Evolutionary conservation across 441 rosid species (phyloP).

Genomic region (Gossypium davidsonii): DNA sequence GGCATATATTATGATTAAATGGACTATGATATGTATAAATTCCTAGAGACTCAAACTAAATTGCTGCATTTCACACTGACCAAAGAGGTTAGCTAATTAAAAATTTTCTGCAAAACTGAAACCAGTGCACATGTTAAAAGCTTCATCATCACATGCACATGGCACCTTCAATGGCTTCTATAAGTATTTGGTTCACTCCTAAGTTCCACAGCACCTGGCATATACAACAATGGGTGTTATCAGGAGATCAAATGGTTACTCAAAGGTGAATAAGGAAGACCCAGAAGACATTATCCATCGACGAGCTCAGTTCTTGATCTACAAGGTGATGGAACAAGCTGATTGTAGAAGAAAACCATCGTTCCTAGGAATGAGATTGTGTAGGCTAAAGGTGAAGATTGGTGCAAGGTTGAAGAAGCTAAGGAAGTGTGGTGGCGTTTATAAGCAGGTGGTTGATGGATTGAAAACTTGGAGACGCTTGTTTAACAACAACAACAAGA

Average conservation of each 20-base stretch:
- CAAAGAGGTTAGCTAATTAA: too few relatives aligned
- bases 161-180: neutral
- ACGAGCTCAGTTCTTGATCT: slow-evolving; percentile 75
- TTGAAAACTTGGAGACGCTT: slow-evolving; percentile 33
- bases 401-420: slow-evolving; percentile 48
- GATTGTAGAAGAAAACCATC: slow-evolving; percentile 41
- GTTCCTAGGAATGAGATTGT: slow-evolving; percentile 38
- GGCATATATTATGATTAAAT: too few relatives aligned
- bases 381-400: slow-evolving; percentile 48
- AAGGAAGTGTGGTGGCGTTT: slow-evolving; percentile 29
- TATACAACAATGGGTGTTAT: slow-evolving; percentile 22
- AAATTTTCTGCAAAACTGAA: too few relatives aligned
- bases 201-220: neutral
- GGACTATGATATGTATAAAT: too few relatives aligned
- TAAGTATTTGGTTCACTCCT: neutral
- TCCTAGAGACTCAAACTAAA: slow-evolving; percentile 3
- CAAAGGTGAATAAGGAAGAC: slow-evolving; percentile 59
- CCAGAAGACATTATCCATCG: slow-evolving; percentile 46
- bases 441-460: slow-evolving; percentile 21
- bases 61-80: slow-evolving; percentile 4
- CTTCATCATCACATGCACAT: slow-evolving; percentile 17
- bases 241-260: slow-evolving; percentile 33
- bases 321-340: slow-evolving; percentile 51
- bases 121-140: slow-evolving; percentile 19
- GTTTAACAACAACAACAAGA: slow-evolving; percentile 6